Conservation (phyloP, 2,329 filamentous ascomycete species). For the Ustilaginoidea virens region DNA sequence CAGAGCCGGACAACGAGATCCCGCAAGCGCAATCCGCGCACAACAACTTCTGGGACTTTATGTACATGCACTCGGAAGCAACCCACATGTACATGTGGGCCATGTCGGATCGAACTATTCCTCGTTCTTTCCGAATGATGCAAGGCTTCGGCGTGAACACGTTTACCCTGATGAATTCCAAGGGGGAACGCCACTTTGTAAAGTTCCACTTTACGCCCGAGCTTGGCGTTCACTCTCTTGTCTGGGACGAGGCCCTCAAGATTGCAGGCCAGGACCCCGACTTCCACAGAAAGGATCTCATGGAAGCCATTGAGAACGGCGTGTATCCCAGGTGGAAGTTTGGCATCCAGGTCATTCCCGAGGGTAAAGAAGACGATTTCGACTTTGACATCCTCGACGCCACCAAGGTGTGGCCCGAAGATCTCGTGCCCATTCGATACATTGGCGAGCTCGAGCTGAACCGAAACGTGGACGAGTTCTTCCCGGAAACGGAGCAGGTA, state of each 20-base stretch:
- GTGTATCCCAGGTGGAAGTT: constrained; percentile 67
- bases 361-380: constrained; percentile 57
- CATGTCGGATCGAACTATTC: constrained; percentile 61
- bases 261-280: constrained; percentile 61
- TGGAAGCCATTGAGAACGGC: constrained; percentile 57
- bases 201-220: constrained; percentile 68
- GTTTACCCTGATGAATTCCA: constrained; percentile 50
- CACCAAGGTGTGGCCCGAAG: constrained; percentile 77
- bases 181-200: constrained; percentile 56
- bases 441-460: constrained; percentile 72
- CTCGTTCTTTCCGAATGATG: constrained; percentile 69
- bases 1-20: constrained; percentile 39
- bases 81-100: constrained; percentile 72
- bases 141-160: constrained; percentile 78
- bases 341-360: constrained; percentile 63
- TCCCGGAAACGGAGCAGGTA: constrained; percentile 67
- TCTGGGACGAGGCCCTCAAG: constrained; percentile 70
- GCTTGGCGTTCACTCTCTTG: constrained; percentile 59
- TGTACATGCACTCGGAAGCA: constrained; percentile 45
- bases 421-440: constrained; percentile 57
- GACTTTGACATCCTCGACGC: constrained; percentile 78
- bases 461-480: constrained; percentile 67
- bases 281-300: constrained; percentile 66
- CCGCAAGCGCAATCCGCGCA: constrained; percentile 58
- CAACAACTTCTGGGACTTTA: constrained; percentile 68